These are phyloP conservation scores for Prunus mume DNA, from an alignment of 306 rosid species.

Conservation along the genomic window DNA sequence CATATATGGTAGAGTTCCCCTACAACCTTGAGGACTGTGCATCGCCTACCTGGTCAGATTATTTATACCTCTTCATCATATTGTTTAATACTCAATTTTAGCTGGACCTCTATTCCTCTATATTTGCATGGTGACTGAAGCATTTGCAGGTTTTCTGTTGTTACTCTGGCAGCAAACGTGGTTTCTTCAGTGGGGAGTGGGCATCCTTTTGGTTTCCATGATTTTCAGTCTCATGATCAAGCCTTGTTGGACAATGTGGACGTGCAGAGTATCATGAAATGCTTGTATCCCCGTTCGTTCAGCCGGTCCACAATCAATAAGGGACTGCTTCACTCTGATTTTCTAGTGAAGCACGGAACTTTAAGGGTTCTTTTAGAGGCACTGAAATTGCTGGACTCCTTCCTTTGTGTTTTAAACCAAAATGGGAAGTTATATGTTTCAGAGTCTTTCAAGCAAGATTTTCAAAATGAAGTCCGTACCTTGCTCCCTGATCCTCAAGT, in stretches of 20 bases:
- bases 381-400: conserved; percentile 61
- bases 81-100: conserved; percentile 3
- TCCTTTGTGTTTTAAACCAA: conserved; percentile 40
- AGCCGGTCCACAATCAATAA: conserved; percentile 63
- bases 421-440: conserved; percentile 21
- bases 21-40: conserved; percentile 66
- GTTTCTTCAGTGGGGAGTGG: conserved; percentile 49
- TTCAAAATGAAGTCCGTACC: conserved; percentile 64
- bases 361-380: conserved; percentile 78
- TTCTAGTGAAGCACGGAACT: conserved; percentile 76
- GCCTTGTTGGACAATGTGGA: conserved; percentile 33
- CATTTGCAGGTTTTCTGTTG: conserved; percentile 64
- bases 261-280: conserved; percentile 51
- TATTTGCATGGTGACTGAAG: conserved; percentile 30
- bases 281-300: conserved; percentile 77
- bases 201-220: conserved; percentile 42
- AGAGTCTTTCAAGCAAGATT: conserved; percentile 53
- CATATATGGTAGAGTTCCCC: conserved; percentile 85
- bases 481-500: conserved; percentile 85
- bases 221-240: conserved; percentile 34
- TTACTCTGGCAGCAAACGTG: conserved; percentile 70
- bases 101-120: background rate
- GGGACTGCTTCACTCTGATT: conserved; percentile 72
- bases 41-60: conserved; percentile 73
- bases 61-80: conserved; percentile 7